Base-by-base conservation (phyloP, 192 early-diverging fungal genomes). In the Linnemannia hyalina region DNA sequence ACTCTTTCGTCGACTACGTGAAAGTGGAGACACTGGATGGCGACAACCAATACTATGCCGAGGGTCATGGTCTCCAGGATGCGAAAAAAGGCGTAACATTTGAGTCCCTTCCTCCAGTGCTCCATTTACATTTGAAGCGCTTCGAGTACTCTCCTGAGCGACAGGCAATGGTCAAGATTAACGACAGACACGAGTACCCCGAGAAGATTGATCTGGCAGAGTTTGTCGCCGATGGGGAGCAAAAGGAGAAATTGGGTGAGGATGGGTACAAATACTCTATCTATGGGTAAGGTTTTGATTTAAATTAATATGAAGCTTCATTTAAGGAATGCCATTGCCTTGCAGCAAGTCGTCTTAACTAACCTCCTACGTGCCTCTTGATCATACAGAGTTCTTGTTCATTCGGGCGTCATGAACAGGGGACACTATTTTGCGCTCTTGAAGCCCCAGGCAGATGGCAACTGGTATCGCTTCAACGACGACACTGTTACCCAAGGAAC, bases 51-150 rank as follows among this genome's bases (percentile, higher is more conserved):
- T 99, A 99, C 80, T 86, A 90, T 82, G 96, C 97, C 7, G 97
- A 99, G 89, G 97, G 95, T 5, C 89, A 93, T 88, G 98, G 97
- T 1, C 89, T 98, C 74, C 98, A 98, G 90, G 96, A 97, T 81
- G 97, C 98, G 4, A 96, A 95, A 71, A 99, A 99, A 87, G 97
- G 98, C 35, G 97, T 99, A 36, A 96, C 96, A 11, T 99, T 99
- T 79, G 92, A 94, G 80, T 89, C 88, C 46, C 96, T 98, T 77
- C 98, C 98, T 42, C 97, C 96, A 23, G 96, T 99, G 29, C 87
- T 99, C 42, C 97, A 98, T 82, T 83, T 99, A 75, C 98, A 98
- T 82, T 90, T 99, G 80, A 98, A 98, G 89, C 93, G 97, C 15
- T 99, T 98, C 81, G 98, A 99, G 87, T 99, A 98, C 88, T 97